A percentile compares a stretch with the other conserved stretches of the same genome.
phyloP scores from a whole-genome alignment of 192 early-diverging fungal species.

The Mortierella claussenii region DNA sequence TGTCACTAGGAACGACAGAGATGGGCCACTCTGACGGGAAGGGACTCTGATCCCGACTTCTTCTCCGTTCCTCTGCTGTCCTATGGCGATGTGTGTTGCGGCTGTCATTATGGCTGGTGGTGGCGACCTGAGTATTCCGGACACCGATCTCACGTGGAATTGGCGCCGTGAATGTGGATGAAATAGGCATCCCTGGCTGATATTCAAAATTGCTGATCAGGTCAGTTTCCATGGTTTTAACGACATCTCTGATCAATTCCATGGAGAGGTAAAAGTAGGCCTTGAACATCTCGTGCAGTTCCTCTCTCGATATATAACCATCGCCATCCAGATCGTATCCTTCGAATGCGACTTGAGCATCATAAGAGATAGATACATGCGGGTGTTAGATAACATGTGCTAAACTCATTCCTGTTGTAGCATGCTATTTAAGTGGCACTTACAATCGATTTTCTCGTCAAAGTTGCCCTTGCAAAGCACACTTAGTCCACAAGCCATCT shows the following conservation, averaged over 20 bases:
- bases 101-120: constrained; percentile 10
- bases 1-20: constrained; percentile 21
- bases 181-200: constrained; percentile 85
- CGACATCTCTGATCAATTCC: constrained; percentile 89
- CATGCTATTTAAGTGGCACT: too few species aligned
- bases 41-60: constrained; percentile 18
- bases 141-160: constrained; percentile 68
- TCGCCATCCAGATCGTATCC: constrained; percentile 94
- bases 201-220: constrained; percentile 88
- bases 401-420: too few species aligned
- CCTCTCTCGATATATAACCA: constrained; percentile 83
- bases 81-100: neutral
- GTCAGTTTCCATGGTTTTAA: constrained; percentile 89
- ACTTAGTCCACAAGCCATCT: constrained; percentile 85
- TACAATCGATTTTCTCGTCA: constrained; percentile 90
- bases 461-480: constrained; percentile 88
- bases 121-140: constrained; percentile 31
- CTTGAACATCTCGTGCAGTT: constrained; percentile 90
- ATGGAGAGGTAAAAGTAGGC: constrained; percentile 92
- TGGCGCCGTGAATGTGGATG: constrained; percentile 87
- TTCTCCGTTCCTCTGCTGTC: constrained; percentile 6
- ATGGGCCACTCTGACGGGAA: constrained; percentile 34
- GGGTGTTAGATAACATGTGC: too few species aligned
- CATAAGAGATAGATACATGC: too few species aligned
- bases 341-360: constrained; percentile 85